Base-by-base conservation (phyloP, 768 basidiomycete genomes). In the Lactarius quietus region DNA sequence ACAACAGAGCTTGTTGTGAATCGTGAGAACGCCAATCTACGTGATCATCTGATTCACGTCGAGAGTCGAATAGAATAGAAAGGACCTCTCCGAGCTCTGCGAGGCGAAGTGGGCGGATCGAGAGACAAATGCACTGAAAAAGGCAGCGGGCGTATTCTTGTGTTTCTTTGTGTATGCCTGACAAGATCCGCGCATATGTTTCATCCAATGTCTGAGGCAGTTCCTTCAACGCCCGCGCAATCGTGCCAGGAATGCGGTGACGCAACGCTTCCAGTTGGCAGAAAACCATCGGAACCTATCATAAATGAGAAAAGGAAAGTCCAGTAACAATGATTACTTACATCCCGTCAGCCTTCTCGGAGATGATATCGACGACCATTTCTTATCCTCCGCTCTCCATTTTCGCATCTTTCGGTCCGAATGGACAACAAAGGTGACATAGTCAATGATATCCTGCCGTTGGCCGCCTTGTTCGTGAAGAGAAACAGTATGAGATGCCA, bases 71-170 rank as follows among this genome's bases (percentile, higher is more conserved):
- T 6, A 38, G 23, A 10, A 65, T 45, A 6, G 48, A 26, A 17
- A 65, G 59, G 7, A 65, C 28, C 6, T 65, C 54, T 1, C 54
- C 64, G 17, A 65, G 64, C 26, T 65, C 64, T 3, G 56, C 64
- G 7, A 62, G 29, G 20, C n/a, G 31, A 39, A 65, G 64, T 6
- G 64, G 64, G 29, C 60, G 59, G 33, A 56, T 38, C n/a, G n/a
- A 8, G 12, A 1, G 1, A 0, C 35, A 18, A 6, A 65, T 38
- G 14, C 64, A 65, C 18, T 65, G 64, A 28, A 65, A 62, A 5
- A 65, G 23, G 1, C 59, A 18, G 17, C 33, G 54, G 3, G 64
- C 59, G 12, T 28, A 48, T 31, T 65, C 18, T 38, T 36, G 53
- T 14, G 28, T 31, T 17, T 38, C 28, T 17, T 57, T 31, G 10